Percentiles rank a stretch among this genome's conserved stretches.
Conservation (phyloP, 495 filamentous ascomycete species). For the Xylaria scruposa region DNA sequence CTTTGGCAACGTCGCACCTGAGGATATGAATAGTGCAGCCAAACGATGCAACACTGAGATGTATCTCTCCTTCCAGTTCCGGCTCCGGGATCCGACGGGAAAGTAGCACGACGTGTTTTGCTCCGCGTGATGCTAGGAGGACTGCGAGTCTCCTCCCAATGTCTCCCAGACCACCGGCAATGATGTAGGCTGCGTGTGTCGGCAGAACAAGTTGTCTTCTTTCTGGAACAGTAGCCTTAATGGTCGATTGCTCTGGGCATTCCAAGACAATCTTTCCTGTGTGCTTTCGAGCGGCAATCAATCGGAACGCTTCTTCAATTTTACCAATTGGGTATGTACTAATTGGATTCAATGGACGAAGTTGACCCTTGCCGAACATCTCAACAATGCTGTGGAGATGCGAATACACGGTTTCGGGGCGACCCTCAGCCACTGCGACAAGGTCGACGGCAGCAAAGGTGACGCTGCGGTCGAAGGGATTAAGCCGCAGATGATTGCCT, state of each 20-base stretch:
- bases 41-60: background rate
- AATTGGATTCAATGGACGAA: constrained; percentile 21
- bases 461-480: constrained; percentile 43
- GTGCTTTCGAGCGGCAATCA: constrained; percentile 36
- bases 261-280: constrained; percentile 31
- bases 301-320: constrained; percentile 36
- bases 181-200: constrained; percentile 44
- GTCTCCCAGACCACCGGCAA: constrained; percentile 54
- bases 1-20: constrained; percentile 1
- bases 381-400: constrained; percentile 18
- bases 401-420: constrained; percentile 9
- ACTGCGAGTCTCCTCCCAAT: constrained; percentile 51
- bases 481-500: constrained; percentile 32
- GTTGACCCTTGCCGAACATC: constrained; percentile 23
- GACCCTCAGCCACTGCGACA: constrained; percentile 14
- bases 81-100: constrained; percentile 38
- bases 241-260: background rate
- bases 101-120: constrained; percentile 55
- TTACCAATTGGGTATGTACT: constrained; percentile 10
- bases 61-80: background rate
- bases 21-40: background rate
- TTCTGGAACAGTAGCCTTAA: constrained; percentile 25
- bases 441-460: constrained; percentile 40
- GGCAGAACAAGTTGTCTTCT: constrained; percentile 28
- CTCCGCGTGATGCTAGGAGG: constrained; percentile 56